Evolutionary conservation across 108 stramenopile species (phyloP).

Genomic region (Skeletonema marinoi): DNA sequence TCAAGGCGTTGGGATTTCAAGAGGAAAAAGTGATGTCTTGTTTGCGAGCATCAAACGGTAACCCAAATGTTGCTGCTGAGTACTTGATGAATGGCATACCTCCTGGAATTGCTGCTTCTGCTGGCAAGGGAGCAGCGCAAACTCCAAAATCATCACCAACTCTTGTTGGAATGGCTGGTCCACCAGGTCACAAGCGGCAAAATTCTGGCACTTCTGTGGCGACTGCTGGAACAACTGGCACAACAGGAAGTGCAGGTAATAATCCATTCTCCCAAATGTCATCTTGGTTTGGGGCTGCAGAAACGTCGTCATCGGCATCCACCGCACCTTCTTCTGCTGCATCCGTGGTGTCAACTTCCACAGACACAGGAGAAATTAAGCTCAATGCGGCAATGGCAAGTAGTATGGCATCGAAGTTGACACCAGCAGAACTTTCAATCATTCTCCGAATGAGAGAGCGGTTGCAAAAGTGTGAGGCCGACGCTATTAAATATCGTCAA

Average conservation of each 20-base stretch:
- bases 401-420: conserved; percentile 81
- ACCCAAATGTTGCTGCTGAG: conserved; percentile 95
- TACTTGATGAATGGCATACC: conserved; percentile 97
- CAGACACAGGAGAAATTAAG: conserved; percentile 41
- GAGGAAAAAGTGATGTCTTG: conserved; percentile 87
- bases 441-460: conserved; percentile 86
- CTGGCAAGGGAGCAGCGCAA: conserved; percentile 17
- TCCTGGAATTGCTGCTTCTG: conserved; percentile 1
- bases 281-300: conserved; percentile 12
- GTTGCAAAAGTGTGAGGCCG: conserved; percentile 62
- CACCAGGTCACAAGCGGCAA: conserved; percentile 21
- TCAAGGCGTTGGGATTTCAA: conserved; percentile 86
- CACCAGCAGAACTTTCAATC: conserved; percentile 78
- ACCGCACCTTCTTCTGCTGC: neutral
- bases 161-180: conserved; percentile 25
- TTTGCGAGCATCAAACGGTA: conserved; percentile 91
- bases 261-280: conserved; percentile 18
- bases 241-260: conserved; percentile 5
- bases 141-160: conserved; percentile 35
- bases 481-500: conserved; percentile 42
- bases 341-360: conserved; percentile 6
- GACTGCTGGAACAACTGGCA: neutral
- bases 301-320: conserved; percentile 1
- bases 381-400: conserved; percentile 74
- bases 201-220: conserved; percentile 16